phyloP scores from a whole-genome alignment of 129 eudicot genomes.

The Mikania micrantha region DNA sequence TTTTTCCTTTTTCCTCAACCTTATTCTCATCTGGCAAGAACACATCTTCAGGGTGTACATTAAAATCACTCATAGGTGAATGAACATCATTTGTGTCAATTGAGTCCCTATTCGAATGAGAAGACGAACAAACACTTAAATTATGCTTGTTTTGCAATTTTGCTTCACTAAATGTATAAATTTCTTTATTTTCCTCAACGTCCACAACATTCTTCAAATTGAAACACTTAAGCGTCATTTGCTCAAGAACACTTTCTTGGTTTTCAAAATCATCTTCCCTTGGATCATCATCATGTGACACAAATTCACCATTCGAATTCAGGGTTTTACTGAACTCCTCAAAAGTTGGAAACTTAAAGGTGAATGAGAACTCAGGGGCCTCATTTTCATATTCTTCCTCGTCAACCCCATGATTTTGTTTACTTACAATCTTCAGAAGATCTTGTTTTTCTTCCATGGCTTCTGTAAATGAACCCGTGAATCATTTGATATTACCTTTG shows the following conservation, averaged over 20 bases:
- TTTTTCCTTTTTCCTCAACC: slow-evolving; percentile 13
- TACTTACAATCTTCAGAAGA: background rate
- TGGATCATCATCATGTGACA: slow-evolving; percentile 9
- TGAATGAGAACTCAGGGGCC: slow-evolving; percentile 35
- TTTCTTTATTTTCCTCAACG: slow-evolving; percentile 17
- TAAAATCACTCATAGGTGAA: slow-evolving; percentile 26
- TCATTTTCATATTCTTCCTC: slow-evolving; percentile 17
- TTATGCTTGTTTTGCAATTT: background rate
- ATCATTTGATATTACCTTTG: slow-evolving; percentile 12
- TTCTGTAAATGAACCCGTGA: slow-evolving; percentile 3
- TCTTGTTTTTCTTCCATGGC: slow-evolving; percentile 9
- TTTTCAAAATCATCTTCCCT: slow-evolving; percentile 14
- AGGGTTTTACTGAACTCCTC: slow-evolving; percentile 46
- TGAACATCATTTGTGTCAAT: slow-evolving; percentile 6
- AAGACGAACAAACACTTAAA: background rate
- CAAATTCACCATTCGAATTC: slow-evolving; percentile 6
- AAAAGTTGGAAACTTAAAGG: slow-evolving; percentile 61
- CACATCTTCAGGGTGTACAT: too few species aligned
- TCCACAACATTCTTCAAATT: slow-evolving; percentile 4
- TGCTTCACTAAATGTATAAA: slow-evolving; percentile 12
- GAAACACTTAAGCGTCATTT: background rate
- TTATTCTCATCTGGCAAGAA: slow-evolving; percentile 1
- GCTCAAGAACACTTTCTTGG: slow-evolving; percentile 9
- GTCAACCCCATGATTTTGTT: slow-evolving; percentile 10
- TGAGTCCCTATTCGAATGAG: background rate